Evolutionary conservation across 805 yeast genomes (phyloP).

Genomic region (Wickerhamiella galacta): DNA sequence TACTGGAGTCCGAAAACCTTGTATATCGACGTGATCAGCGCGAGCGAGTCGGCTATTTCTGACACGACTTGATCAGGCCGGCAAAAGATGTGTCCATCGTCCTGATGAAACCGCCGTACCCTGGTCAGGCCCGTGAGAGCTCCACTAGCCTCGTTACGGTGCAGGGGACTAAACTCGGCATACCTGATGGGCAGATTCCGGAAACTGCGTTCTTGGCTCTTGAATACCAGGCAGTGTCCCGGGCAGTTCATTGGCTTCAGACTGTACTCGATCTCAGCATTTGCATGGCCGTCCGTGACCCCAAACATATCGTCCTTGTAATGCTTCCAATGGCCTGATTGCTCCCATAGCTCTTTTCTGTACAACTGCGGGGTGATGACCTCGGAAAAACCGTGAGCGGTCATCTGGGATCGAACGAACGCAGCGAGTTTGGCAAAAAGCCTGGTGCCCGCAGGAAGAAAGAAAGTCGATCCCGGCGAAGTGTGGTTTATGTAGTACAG

Average conservation of each 20-base stretch:
- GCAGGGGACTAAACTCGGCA: constrained; percentile 82
- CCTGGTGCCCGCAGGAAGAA: constrained; percentile 82
- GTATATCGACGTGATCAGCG: constrained; percentile 62
- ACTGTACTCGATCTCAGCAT: constrained; percentile 41
- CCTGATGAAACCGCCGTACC: constrained; percentile 91
- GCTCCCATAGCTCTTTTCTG: constrained; percentile 70
- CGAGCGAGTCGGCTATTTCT: constrained; percentile 59
- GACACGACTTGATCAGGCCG: constrained; percentile 51
- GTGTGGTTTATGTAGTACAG: constrained; percentile 61
- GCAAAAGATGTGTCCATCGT: constrained; percentile 95
- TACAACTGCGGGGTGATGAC: constrained; percentile 85
- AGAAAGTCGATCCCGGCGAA: constrained; percentile 86
- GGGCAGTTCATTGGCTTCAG: constrained; percentile 71
- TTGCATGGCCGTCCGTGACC: constrained; percentile 33
- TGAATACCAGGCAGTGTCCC: constrained; percentile 70
- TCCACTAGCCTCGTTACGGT: constrained; percentile 89
- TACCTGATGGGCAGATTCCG: constrained; percentile 73
- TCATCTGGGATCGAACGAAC: constrained; percentile 77
- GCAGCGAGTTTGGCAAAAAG: constrained; percentile 61
- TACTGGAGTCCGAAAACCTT: constrained; percentile 47
- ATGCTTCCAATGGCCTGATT: constrained; percentile 91
- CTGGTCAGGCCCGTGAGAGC: constrained; percentile 85
- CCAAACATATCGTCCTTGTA: constrained; percentile 89
- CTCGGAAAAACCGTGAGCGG: constrained; percentile 70
- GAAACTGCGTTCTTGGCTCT: constrained; percentile 59